Evolutionary conservation across 371 early-diverging fungal species (phyloP), one percentile per base, ranked within the genome.

Genomic region (Furculomyces boomerangus): DNA sequence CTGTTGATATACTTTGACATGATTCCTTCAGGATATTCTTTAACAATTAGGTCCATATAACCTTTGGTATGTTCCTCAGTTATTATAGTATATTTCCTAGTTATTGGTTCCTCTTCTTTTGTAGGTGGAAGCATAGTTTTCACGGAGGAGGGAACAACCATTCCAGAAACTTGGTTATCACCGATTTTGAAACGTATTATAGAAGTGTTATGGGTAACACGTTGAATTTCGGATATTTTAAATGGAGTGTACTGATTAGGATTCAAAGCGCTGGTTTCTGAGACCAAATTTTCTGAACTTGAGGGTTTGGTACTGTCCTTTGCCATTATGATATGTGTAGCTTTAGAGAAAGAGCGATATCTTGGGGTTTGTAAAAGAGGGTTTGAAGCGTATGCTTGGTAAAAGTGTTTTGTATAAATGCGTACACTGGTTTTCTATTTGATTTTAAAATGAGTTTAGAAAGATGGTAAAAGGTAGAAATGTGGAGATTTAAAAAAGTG

Each of bases 51-150:
- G 52, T 91, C 92, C 71, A 95, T 83, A 63, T 81, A 71, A 5
- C 87, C 89, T 45, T 71, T 66, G 30, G 74, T 74, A 46, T 83
- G 77, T 57, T 77, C 75, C 27, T 76, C 70, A 22, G 81, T 78
- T 32, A 83, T 79, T 1, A 93, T 93, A 22, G 95, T 94, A 74
- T 94, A 94, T 22, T 90, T 88, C 53, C 95, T 85, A 54, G 90
- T 78, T 26, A 83, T 74, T 40, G 75, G 70, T 48, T 75, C 59
- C 27, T 54, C 26, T 24, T 72, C 78, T 22, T 72, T 76, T 43
- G 20, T 24, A 25, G 51, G 24, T 7, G 53, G 53, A 51, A 76
- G 76, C 66, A 79, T 79, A 29, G 86, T 81, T 39, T 90, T 72
- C 35, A 93, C 71, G 61, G 84, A 88, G 49, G 87, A 84, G 3